These are phyloP conservation scores for Bryoerythrophyllum caledonicum DNA, from an alignment of 225 moss, liverwort and hornwort species.

Conservation along the genomic window DNA sequence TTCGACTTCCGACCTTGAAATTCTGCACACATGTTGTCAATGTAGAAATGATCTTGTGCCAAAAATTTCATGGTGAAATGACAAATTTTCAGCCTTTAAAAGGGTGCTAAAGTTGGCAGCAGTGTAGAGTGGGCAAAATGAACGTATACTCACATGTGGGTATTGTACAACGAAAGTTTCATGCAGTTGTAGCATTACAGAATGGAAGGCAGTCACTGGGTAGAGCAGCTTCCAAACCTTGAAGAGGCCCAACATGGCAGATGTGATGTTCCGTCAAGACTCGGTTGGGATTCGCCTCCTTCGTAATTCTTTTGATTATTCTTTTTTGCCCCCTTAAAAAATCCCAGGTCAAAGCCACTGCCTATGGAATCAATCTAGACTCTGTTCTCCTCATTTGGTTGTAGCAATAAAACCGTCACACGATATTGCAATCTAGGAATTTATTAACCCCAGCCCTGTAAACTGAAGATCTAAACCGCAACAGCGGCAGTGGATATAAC, in stretches of 20 bases:
- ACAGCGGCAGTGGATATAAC: not conserved
- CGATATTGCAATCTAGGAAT: too few species aligned
- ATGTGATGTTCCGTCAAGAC: constrained; percentile 88
- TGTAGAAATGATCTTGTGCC: too few species aligned
- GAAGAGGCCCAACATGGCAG: constrained; percentile 86
- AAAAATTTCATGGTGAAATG: too few species aligned
- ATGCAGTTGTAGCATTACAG: not conserved
- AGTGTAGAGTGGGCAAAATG: too few species aligned
- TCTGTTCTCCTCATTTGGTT: not conserved
- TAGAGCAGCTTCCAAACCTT: constrained; percentile 69
- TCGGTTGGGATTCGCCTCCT: constrained; percentile 80
- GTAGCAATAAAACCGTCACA: constrained; percentile 1
- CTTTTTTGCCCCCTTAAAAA: constrained; percentile 82
- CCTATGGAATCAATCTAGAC: not conserved
- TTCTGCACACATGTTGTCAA: too few species aligned
- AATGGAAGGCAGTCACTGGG: too few species aligned
- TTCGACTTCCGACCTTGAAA: too few species aligned
- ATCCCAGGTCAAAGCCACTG: constrained; percentile 48
- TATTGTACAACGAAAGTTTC: too few species aligned
- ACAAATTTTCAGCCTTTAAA: too few species aligned
- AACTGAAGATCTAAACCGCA: not conserved
- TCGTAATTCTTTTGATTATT: too few species aligned
- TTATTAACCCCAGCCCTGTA: not conserved
- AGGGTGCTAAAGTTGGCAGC: too few species aligned
- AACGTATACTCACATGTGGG: too few species aligned